Percentiles rank a stretch among this genome's conserved stretches.
phyloP scores from a whole-genome alignment of 257 asterid species.

The Solanum chiquidenum region DNA sequence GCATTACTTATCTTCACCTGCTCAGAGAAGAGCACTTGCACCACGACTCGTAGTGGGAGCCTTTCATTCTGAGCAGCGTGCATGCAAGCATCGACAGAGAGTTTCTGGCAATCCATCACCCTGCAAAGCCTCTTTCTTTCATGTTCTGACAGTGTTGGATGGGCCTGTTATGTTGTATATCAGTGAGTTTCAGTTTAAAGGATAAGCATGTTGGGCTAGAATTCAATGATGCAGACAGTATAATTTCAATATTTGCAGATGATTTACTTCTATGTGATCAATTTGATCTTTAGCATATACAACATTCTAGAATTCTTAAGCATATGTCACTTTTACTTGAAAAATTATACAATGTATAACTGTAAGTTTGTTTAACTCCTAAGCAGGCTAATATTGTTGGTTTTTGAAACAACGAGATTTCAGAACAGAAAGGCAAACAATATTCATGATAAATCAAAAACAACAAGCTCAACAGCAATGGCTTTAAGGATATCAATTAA shows the following conservation, averaged over 20 bases:
- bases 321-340: neutral
- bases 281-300: neutral
- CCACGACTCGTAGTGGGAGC: constrained; percentile 80
- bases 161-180: constrained; percentile 44
- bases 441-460: neutral
- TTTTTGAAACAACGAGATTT: neutral
- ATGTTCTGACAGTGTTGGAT: constrained; percentile 79
- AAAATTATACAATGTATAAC: neutral
- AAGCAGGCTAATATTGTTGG: neutral
- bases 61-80: constrained; percentile 95
- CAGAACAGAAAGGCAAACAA: neutral
- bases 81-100: constrained; percentile 91
- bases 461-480: neutral
- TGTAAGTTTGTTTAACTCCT: neutral
- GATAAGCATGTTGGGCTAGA: neutral
- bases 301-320: neutral
- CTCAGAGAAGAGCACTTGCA: constrained; percentile 89
- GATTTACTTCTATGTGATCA: neutral
- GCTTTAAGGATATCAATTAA: neutral
- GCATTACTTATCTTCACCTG: constrained; percentile 91
- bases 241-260: neutral
- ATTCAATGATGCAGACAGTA: neutral
- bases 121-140: constrained; percentile 91
- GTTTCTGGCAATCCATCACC: constrained; percentile 95
- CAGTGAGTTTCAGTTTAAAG: neutral